phyloP scores from a whole-genome alignment of 1,139 yeast species.

The Taiozyma sp. region DNA sequence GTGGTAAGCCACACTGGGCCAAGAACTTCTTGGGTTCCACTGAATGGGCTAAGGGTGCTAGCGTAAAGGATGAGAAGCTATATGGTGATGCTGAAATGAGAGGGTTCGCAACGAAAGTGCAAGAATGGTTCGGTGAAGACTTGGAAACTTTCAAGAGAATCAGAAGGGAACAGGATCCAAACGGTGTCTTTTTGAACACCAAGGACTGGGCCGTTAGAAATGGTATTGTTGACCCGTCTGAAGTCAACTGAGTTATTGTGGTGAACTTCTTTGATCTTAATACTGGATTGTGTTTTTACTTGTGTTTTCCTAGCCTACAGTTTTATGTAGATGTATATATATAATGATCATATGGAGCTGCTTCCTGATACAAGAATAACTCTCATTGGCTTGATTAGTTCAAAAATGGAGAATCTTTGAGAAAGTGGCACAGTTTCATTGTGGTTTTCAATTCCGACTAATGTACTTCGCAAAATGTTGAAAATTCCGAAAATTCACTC shows the following conservation, averaged over 20 bases:
- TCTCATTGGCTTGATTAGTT: not conserved
- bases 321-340: not conserved
- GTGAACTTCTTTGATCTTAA: not conserved
- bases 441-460: not conserved
- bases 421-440: not conserved
- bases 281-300: not conserved
- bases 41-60: conserved; percentile 31
- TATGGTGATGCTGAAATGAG: conserved; percentile 68
- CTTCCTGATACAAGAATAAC: too few relatives aligned
- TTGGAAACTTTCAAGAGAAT: conserved; percentile 54
- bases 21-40: conserved; percentile 82
- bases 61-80: conserved; percentile 28
- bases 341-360: not conserved
- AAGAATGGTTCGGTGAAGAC: conserved; percentile 79
- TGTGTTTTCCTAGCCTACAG: not conserved
- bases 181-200: conserved; percentile 75
- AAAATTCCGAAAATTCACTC: not conserved
- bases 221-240: conserved; percentile 46
- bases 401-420: too few relatives aligned
- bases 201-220: conserved; percentile 76
- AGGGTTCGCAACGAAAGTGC: conserved; percentile 67
- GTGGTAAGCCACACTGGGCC: conserved; percentile 99
- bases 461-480: not conserved
- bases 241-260: not conserved
- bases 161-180: conserved; percentile 70